A percentile compares a stretch with the other conserved stretches of the same genome.
These are phyloP conservation scores for Moniliophthora roreri DNA, from an alignment of 1,284 basidiomycete genomes.

Conservation along the genomic window DNA sequence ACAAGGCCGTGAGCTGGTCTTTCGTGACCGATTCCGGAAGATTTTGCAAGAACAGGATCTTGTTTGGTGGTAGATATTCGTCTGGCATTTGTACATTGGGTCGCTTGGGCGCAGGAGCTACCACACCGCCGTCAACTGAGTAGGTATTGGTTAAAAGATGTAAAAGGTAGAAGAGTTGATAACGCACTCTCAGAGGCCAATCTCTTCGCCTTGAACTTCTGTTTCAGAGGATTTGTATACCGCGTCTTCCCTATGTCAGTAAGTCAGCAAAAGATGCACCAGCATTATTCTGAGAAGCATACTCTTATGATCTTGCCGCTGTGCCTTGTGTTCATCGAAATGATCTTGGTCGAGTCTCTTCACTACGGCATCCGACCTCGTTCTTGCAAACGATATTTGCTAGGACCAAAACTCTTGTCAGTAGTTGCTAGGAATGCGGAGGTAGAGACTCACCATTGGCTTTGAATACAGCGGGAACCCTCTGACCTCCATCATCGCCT, in stretches of 20 bases:
- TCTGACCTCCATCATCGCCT: slow-evolving; percentile 89
- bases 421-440: slow-evolving; percentile 1
- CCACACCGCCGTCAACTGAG: slow-evolving; percentile 68
- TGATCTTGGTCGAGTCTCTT: slow-evolving; percentile 64
- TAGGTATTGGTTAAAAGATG: slow-evolving; percentile 11
- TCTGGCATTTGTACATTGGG: slow-evolving; percentile 95
- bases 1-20: slow-evolving; percentile 85
- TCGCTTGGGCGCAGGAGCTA: slow-evolving; percentile 67
- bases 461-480: slow-evolving; percentile 97
- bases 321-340: slow-evolving; percentile 76
- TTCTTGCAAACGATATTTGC: slow-evolving; percentile 93
- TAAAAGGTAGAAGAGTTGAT: slow-evolving; percentile 7
- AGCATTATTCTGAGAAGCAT: slow-evolving; percentile 20
- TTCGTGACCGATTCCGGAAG: slow-evolving; percentile 89
- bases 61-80: slow-evolving; percentile 99
- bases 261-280: slow-evolving; percentile 6
- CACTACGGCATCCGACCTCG: slow-evolving; percentile 88
- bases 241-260: slow-evolving; percentile 67
- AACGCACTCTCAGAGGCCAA: slow-evolving; percentile 74
- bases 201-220: slow-evolving; percentile 79
- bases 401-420: slow-evolving; percentile 29
- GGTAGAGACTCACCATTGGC: slow-evolving; percentile 73
- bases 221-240: slow-evolving; percentile 84
- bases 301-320: slow-evolving; percentile 84
- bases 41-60: slow-evolving; percentile 97